Evolutionary conservation across 768 basidiomycete genomes (phyloP).

Genomic region (Auricularia sp.): DNA sequence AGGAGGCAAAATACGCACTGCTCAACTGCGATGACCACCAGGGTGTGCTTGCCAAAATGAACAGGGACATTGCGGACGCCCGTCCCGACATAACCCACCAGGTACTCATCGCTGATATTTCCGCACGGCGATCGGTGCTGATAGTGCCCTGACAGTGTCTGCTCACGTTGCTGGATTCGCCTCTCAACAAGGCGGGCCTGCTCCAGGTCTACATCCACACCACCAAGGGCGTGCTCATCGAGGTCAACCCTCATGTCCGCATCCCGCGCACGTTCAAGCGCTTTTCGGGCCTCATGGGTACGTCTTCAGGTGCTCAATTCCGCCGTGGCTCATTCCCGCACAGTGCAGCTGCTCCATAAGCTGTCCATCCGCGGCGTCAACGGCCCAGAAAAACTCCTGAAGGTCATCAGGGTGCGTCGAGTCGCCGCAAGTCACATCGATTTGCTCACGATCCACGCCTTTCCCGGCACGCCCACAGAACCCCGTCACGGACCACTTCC

Average conservation of each 20-base stretch:
- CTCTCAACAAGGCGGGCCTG: slow-evolving; percentile 92
- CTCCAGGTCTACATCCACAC: slow-evolving; percentile 99
- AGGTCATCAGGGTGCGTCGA: slow-evolving; percentile 78
- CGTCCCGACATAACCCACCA: slow-evolving; percentile 98
- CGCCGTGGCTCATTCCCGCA: not conserved
- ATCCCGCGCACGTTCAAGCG: slow-evolving; percentile 98
- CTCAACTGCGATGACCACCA: slow-evolving; percentile 99
- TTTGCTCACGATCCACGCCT: slow-evolving; percentile 4
- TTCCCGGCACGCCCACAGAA: slow-evolving; percentile 42
- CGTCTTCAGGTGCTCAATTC: slow-evolving; percentile 11
- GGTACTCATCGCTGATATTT: slow-evolving; percentile 29
- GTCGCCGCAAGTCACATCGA: not conserved
- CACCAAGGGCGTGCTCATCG: slow-evolving; percentile 89
- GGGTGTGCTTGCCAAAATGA: slow-evolving; percentile 94
- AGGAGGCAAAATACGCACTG: slow-evolving; percentile 90
- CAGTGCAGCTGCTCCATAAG: slow-evolving; percentile 95
- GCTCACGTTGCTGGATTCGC: slow-evolving; percentile 91
- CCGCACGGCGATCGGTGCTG: not conserved
- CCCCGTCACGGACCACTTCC: slow-evolving; percentile 88
- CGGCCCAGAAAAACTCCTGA: slow-evolving; percentile 91
- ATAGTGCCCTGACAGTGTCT: slow-evolving; percentile 55
- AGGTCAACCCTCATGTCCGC: slow-evolving; percentile 95
- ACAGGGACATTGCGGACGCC: slow-evolving; percentile 97
- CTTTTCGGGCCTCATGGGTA: slow-evolving; percentile 97
- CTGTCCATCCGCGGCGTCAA: slow-evolving; percentile 93